A percentile compares a stretch with the other conserved stretches of the same genome.
phyloP scores from a whole-genome alignment of 2,329 filamentous ascomycete species.

The Colletotrichum sojae region DNA sequence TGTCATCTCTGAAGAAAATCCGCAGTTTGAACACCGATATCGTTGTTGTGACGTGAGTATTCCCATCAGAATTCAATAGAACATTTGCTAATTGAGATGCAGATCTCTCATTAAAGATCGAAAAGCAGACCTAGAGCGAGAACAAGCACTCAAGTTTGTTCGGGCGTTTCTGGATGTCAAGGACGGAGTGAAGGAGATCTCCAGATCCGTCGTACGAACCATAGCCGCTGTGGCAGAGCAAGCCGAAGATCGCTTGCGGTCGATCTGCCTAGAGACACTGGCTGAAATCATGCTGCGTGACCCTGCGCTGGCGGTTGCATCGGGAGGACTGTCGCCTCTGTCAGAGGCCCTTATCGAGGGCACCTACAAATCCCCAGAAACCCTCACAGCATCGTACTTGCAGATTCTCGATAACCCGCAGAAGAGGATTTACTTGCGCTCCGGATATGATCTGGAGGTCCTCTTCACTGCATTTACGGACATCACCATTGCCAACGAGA shows the following conservation, averaged over 20 bases:
- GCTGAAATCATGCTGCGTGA: constrained; percentile 92
- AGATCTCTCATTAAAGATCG: constrained; percentile 93
- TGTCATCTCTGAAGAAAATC: constrained; percentile 90
- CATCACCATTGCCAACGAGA: constrained; percentile 73
- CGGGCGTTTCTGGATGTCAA: constrained; percentile 96
- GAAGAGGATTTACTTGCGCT: constrained; percentile 84
- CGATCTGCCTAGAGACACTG: constrained; percentile 93
- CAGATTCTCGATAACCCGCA: constrained; percentile 90
- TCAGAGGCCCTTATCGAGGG: constrained; percentile 94
- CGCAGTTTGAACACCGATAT: constrained; percentile 91
- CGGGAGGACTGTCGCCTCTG: constrained; percentile 88
- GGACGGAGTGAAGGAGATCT: constrained; percentile 89
- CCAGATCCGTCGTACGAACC: constrained; percentile 87
- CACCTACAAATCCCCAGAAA: constrained; percentile 92
- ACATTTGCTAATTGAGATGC: constrained; percentile 27
- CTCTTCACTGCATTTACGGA: constrained; percentile 96
- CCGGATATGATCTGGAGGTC: constrained; percentile 90
- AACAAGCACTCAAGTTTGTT: constrained; percentile 97
- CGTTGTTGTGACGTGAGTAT: constrained; percentile 79
- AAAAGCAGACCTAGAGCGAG: constrained; percentile 96
- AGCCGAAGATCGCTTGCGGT: constrained; percentile 85
- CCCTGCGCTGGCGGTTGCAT: constrained; percentile 83
- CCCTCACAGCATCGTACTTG: constrained; percentile 87
- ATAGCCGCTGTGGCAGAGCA: constrained; percentile 93
- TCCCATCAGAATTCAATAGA: not conserved